Evolutionary conservation across 805 yeast species (phyloP).

Genomic region (Komagataella populi): DNA sequence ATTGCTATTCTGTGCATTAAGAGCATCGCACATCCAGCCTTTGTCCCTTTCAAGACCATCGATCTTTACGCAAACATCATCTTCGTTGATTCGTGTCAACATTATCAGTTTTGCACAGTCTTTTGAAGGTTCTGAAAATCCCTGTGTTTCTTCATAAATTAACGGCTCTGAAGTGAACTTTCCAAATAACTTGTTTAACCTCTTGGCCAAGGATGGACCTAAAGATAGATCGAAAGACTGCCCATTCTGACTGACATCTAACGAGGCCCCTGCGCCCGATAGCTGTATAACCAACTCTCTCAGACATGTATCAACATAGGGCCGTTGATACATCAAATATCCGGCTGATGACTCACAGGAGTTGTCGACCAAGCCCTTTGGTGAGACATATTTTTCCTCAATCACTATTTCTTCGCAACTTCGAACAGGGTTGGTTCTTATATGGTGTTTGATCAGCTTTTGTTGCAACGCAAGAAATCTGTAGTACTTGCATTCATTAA

Average conservation of each 20-base stretch:
- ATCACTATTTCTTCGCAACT: slow-evolving; percentile 43
- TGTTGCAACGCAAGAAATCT: slow-evolving; percentile 68
- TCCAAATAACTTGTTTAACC: not conserved
- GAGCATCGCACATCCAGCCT: not conserved
- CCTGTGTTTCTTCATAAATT: not conserved
- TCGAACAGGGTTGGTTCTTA: slow-evolving; percentile 38
- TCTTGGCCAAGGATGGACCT: not conserved
- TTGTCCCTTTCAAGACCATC: not conserved
- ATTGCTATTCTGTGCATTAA: not conserved
- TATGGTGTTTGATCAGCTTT: slow-evolving; percentile 36
- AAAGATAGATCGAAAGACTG: not conserved
- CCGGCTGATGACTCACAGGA: not conserved
- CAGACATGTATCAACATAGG: not conserved
- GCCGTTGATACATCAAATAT: not conserved
- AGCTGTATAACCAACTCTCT: not conserved
- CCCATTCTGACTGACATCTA: not conserved
- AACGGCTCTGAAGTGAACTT: not conserved
- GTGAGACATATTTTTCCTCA: slow-evolving; percentile 29
- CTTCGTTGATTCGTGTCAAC: not conserved
- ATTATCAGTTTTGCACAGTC: not conserved
- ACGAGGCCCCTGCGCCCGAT: not conserved
- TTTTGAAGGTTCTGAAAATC: not conserved
- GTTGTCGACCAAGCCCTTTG: slow-evolving; percentile 15
- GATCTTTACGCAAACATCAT: not conserved
- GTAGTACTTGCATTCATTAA: slow-evolving; percentile 66